Base-by-base conservation (phyloP, 352 stramenopile genomes). In the Globisporangium alternatum region DNA sequence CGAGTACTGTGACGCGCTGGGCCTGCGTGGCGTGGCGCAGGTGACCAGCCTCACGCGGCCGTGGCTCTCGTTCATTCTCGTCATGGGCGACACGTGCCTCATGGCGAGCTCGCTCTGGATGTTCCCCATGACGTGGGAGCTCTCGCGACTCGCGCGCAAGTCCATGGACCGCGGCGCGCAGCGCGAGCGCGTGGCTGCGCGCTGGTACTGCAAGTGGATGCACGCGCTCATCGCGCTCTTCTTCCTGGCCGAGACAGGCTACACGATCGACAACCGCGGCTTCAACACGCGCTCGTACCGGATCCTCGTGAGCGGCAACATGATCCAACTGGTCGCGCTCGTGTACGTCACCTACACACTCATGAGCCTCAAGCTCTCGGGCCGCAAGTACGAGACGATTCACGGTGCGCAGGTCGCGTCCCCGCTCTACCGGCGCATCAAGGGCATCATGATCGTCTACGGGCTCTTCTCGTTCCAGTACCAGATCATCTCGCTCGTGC, bases 401-500 rank as follows among this genome's bases (percentile, higher is more conserved):
- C 63, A 77, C 19, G 76, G 79, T 44, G 60, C 60, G 1, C 66
- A 77, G 44, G 77, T 85, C 5, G 48, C 75, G 51, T 88, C 80
- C 1, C 81, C 79, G 6, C 66, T 88, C 6, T 90, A 90, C 61
- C 71, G 72, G 7, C 78, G 79, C 55, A 74, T 88, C 65, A 81
- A 82, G 52, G 67, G 69, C 54, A 87, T 89, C 68, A 83, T 89
- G 80, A 58, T 86, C 48, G 75, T 84, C 49, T 84, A 78, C 63
- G 67, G 70, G 17, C 22, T 73, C 12, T 83, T 81, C 56, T 72
- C 70, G 30, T 77, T 80, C 56, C 77, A 83, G 67, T 81, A 81
- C 61, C 66, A 79, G 44, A 52, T 80, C n/a, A 31, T 80, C 17
- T 80, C 74, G 33, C 59, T 83, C 43, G 70, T 83, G 37, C 44